Evolutionary conservation across 202 grass and related monocot species (phyloP).

Genomic region (Hordeum pubiflorum): DNA sequence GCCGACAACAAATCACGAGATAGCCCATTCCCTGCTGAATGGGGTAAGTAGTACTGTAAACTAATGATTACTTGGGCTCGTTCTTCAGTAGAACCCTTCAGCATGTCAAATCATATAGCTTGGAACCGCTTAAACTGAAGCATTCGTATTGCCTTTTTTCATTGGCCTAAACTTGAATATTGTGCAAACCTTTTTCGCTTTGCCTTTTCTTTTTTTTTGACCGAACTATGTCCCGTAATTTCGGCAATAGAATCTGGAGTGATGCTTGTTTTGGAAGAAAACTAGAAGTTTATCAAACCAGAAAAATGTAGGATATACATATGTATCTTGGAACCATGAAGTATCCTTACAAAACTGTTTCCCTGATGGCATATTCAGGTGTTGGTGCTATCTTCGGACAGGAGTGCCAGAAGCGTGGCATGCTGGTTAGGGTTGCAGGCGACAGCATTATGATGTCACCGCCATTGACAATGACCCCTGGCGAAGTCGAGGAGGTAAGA

Average conservation of each 20-base stretch:
- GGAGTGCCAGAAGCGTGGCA: slow-evolving; percentile 76
- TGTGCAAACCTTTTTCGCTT: not conserved
- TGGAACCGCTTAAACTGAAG: not conserved
- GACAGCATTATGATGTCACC: slow-evolving; percentile 94
- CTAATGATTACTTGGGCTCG: not conserved
- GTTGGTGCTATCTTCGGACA: slow-evolving; percentile 80
- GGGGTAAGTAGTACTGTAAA: slow-evolving; percentile 43
- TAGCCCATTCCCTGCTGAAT: slow-evolving; percentile 71
- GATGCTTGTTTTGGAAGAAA: not conserved
- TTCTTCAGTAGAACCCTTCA: not conserved
- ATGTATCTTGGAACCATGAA: not conserved
- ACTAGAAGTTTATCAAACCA: not conserved
- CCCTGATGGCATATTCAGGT: slow-evolving; percentile 38
- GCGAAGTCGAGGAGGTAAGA: slow-evolving; percentile 75
- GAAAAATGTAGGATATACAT: not conserved
- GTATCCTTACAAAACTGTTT: not conserved
- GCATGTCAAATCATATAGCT: not conserved
- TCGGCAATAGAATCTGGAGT: not conserved
- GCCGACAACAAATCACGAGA: slow-evolving; percentile 74
- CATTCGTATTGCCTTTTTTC: not conserved
- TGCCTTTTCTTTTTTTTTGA: not conserved
- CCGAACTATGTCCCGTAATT: not conserved
- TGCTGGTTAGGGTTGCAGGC: slow-evolving; percentile 75
- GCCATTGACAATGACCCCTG: slow-evolving; percentile 48
- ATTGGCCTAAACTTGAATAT: not conserved